These are phyloP conservation scores for Aegilops longissima DNA, from an alignment of 176 grass and related monocot genomes.

Conservation along the genomic window DNA sequence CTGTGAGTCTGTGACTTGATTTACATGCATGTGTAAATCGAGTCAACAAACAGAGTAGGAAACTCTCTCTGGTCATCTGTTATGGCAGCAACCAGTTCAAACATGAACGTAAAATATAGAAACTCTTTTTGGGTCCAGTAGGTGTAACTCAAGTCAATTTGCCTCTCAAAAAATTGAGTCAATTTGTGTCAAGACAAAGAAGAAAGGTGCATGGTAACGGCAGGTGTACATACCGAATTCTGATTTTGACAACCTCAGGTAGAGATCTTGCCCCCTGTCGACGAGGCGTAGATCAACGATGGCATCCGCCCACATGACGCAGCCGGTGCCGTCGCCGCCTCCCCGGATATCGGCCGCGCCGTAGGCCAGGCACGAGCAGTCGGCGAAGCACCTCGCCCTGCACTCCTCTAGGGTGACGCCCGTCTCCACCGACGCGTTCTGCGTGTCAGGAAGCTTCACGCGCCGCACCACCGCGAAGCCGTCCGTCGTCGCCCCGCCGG, in stretches of 20 bases:
- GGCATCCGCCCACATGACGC: conserved; percentile 12
- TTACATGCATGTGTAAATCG: no score
- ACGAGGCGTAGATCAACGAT: conserved; percentile 25
- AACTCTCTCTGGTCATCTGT: no score
- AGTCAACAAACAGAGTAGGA: no score
- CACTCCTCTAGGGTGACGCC: conserved; percentile 24
- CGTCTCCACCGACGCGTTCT: not conserved
- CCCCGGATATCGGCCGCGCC: conserved; percentile 23
- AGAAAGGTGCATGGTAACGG: no score
- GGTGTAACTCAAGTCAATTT: no score
- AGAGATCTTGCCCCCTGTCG: conserved; percentile 21
- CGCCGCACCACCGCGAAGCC: conserved; percentile 7
- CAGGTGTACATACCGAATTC: conserved; percentile 1
- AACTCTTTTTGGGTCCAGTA: no score
- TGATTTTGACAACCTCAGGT: conserved; percentile 18
- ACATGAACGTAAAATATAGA: not conserved
- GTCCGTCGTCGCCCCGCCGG: conserved; percentile 6
- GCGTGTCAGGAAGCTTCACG: conserved; percentile 51
- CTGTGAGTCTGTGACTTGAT: no score
- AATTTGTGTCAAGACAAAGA: no score
- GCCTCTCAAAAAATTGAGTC: no score
- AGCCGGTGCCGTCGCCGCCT: conserved; percentile 5
- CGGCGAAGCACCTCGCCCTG: conserved; percentile 30
- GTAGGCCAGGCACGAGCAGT: conserved; percentile 67
- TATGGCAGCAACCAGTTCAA: no score